These are phyloP conservation scores for Bacterosira constricta DNA, from an alignment of 108 stramenopile genomes.

Conservation along the genomic window DNA sequence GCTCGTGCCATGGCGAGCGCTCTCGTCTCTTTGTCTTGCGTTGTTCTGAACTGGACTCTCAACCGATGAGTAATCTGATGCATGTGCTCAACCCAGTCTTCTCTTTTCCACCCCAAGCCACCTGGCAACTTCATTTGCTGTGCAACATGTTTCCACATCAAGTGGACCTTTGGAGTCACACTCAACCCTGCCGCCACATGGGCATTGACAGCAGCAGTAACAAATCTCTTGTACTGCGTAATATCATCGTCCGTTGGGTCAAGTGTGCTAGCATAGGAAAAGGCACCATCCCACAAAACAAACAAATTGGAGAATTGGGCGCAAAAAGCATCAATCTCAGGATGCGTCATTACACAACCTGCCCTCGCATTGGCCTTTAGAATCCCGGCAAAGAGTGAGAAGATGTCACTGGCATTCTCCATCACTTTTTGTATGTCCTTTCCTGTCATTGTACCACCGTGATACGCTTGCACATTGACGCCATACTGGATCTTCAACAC, in stretches of 20 bases:
- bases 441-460: slow-evolving; percentile 12
- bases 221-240: neutral
- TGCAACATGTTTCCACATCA: slow-evolving; percentile 13
- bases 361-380: slow-evolving; percentile 14
- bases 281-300: slow-evolving; percentile 30
- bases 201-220: slow-evolving; percentile 1
- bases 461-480: neutral
- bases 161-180: slow-evolving; percentile 13
- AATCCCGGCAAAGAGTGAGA: slow-evolving; percentile 9
- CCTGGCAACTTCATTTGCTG: slow-evolving; percentile 15
- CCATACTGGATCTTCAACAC: neutral
- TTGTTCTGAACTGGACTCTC: neutral
- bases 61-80: too few species aligned
- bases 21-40: neutral
- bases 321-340: slow-evolving; percentile 9
- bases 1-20: too few species aligned
- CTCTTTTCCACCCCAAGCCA: slow-evolving; percentile 12
- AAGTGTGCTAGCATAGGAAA: slow-evolving; percentile 14
- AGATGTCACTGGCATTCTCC: slow-evolving; percentile 3
- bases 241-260: slow-evolving; percentile 11
- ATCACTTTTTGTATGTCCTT: slow-evolving; percentile 15
- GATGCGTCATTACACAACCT: neutral
- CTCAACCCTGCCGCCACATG: neutral
- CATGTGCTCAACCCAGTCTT: slow-evolving; percentile 12
- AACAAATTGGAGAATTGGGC: neutral